A percentile compares a stretch with the other conserved stretches of the same genome.
phyloP scores from a whole-genome alignment of 1,284 basidiomycete genomes.

The Boletus holoroseus region DNA sequence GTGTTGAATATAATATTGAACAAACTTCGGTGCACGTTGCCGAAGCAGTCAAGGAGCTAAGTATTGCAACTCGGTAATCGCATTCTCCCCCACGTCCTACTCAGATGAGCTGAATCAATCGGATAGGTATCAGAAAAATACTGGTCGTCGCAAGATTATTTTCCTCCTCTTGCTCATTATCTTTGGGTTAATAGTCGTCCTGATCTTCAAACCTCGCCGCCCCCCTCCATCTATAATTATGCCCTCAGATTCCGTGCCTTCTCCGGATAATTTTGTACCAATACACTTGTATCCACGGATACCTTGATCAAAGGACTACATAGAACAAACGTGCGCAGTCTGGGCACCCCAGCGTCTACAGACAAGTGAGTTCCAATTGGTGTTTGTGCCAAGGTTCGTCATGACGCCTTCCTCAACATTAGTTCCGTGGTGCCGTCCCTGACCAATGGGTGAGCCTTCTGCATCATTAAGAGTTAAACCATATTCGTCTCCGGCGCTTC shows the following conservation, averaged over 20 bases:
- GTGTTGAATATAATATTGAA: conserved; percentile 97
- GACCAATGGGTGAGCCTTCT: conserved; percentile 15
- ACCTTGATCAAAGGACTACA: conserved; percentile 26
- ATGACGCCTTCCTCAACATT: conserved; percentile 1
- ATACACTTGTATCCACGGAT: conserved; percentile 34
- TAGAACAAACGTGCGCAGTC: conserved; percentile 14
- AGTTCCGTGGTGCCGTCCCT: conserved; percentile 7
- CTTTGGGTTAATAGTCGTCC: conserved; percentile 72
- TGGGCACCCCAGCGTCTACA: conserved; percentile 3
- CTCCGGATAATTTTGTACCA: conserved; percentile 29
- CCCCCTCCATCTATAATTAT: conserved; percentile 30
- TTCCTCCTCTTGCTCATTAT: conserved; percentile 88
- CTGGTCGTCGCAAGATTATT: conserved; percentile 88
- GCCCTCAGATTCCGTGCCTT: conserved; percentile 16
- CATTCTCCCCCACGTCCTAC: background rate
- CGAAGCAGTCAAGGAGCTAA: conserved; percentile 82
- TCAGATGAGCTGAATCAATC: conserved; percentile 8
- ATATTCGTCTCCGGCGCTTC: conserved; percentile 8
- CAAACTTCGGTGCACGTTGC: conserved; percentile 78
- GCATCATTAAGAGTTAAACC: conserved; percentile 1
- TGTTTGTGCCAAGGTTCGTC: conserved; percentile 22
- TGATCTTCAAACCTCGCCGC: conserved; percentile 76
- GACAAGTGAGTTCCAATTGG: conserved; percentile 3
- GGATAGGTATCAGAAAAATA: conserved; percentile 84
- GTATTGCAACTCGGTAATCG: conserved; percentile 71